phyloP scores from a whole-genome alignment of 257 asterid genomes.

The Asclepias syriaca region DNA sequence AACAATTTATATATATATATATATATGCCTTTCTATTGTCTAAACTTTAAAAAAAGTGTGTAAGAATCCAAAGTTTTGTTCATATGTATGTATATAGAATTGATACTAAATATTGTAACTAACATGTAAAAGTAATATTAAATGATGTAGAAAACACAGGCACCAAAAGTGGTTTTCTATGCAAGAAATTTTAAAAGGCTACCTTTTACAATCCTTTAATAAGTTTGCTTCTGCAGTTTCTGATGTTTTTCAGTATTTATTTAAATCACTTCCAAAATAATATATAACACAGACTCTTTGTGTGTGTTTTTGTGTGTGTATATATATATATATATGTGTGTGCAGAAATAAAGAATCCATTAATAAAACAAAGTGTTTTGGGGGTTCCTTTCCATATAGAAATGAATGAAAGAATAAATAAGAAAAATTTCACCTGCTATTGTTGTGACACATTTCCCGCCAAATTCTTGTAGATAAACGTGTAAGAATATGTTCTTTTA shows the following conservation, averaged over 20 bases:
- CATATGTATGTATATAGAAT: no score
- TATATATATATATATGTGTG: no score
- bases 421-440: constrained; percentile 12
- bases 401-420: background rate
- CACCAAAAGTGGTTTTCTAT: background rate
- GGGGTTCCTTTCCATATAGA: background rate
- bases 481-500: background rate
- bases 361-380: background rate
- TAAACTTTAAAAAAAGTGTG: background rate
- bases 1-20: no score
- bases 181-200: background rate
- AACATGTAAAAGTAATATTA: background rate
- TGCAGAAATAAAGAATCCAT: no score
- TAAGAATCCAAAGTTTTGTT: no score
- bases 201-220: background rate
- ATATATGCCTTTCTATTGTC: background rate
- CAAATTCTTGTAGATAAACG: constrained; percentile 20
- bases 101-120: background rate
- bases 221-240: background rate
- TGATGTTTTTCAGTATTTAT: background rate
- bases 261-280: background rate
- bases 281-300: no score
- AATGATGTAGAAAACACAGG: background rate
- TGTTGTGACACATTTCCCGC: constrained; percentile 20
- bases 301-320: no score